Base-by-base conservation (phyloP, 2,329 filamentous ascomycete species). In the Cladosporium sp. region DNA sequence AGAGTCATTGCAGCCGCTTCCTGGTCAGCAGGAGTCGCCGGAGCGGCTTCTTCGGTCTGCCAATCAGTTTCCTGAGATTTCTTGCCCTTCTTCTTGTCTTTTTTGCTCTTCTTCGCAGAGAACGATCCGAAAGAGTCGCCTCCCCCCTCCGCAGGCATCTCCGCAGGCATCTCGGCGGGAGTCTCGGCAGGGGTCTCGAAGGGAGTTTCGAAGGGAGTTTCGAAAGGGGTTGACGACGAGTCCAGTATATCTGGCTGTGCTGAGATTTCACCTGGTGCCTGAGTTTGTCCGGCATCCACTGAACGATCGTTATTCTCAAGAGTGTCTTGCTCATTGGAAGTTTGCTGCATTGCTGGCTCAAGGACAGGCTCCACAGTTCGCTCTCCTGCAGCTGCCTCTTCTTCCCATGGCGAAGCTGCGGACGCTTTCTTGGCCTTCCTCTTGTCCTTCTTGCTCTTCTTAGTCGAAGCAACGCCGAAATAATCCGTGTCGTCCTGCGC, bases 361-460 rank as follows among this genome's bases (percentile, higher is more conserved):
- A 40, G 15, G 17, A 52, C 56, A 4, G 25, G 25, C 9, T 28
- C 25, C 25, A 9, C 25, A 13, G 48, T 28, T n/a, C n/a, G n/a
- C n/a, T n/a, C n/a, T n/a, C n/a, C n/a, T n/a, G n/a, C n/a, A 17
- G 48, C 15, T 25, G 28, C 8, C 45, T 32, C 25, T 48, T 48
- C 45, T 5, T 39, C 35, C 34, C 22, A 22, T 1, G 47, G 28
- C 9, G 32, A 15, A 12, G 32, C 47, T 36, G 36, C 15, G 6
- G 22, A 32, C 10, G 35, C 8, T 32, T 58, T 58, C 58, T 62
- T 67, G 2, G 65, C 68, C 59, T 77, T 77, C 49, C 74, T 74
- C 64, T 75, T 76, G 20, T 74, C 71, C 53, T 76, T 77, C 66
- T 77, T 76, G 32, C 71, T 70, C 59, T 66, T 66, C 61, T 73